Base-by-base conservation (phyloP, 768 basidiomycete species). In the Cystofilobasidium capitatum region DNA sequence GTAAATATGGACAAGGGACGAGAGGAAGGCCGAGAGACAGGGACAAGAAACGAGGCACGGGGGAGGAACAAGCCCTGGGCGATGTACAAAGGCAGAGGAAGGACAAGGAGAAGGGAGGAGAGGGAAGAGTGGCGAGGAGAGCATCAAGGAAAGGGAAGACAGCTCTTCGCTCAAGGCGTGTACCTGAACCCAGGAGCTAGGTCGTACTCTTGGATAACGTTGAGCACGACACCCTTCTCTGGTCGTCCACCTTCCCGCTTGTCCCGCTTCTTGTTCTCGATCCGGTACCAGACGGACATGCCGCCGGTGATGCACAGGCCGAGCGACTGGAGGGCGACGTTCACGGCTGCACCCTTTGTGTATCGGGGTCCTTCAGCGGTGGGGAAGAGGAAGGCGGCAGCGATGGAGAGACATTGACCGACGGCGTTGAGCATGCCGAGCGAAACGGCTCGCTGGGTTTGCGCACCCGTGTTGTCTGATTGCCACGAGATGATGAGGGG, bases 351-450 rank as follows among this genome's bases (percentile, higher is more conserved):
- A 31, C 61, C 61, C 61, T 77, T 78, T 65, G 59, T 62, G 74
- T 66, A 79, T 20, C 72, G 68, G 0, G 79, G 79, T 0, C 76
- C 77, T 66, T 80, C 72, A 31, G 20, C 39, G 1, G 61, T 62
- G 0, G 79, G 79, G 76, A 80, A 74, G 57, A 70, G 65, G 73
- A 74, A 76, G 33, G 73, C 65, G 20, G 73, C 74, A 51, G 73
- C 62, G 63, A 78, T 72, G 8, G 73, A 72, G 9, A 80, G 71
- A 70, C 77, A 79, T 67, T 79, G 54, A 37, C 76, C 76, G 61
- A 76, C 60, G 14, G 74, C 69, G 73, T 79, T 79, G 54, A 80
- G 74, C 76, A 77, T 76, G 20, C 79, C 79, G 33, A 80, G 71
- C 20, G 71, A 66, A 3, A 77, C 75, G 7, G 79, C 79, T 36